Evolutionary conservation across 257 asterid genomes (phyloP).

Genomic region (Penstemon davidsonii): DNA sequence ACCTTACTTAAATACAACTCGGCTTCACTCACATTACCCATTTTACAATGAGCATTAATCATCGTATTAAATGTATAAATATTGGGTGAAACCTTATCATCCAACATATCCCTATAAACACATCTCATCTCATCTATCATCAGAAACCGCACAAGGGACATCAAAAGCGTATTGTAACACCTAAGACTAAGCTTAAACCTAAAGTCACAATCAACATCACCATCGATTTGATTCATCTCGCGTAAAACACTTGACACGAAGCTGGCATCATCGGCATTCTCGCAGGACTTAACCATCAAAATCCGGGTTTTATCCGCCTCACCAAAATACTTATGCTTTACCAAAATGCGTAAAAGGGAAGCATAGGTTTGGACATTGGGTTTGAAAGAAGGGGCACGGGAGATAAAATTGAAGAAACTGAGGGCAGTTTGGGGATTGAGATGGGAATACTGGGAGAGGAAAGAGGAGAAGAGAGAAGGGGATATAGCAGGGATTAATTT

Average conservation of each 20-base stretch:
- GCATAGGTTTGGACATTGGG: slow-evolving; percentile 36
- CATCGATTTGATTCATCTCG: slow-evolving; percentile 29
- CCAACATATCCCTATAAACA: slow-evolving; percentile 43
- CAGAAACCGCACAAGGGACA: slow-evolving; percentile 40
- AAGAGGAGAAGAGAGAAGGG: slow-evolving; percentile 34
- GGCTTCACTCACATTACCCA: slow-evolving; percentile 51
- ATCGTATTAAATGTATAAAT: slow-evolving; percentile 53
- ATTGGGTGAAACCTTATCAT: slow-evolving; percentile 45
- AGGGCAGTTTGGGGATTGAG: slow-evolving; percentile 44
- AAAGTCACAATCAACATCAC: slow-evolving; percentile 24
- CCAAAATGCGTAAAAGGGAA: slow-evolving; percentile 39
- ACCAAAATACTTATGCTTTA: slow-evolving; percentile 29
- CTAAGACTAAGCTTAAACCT: slow-evolving; percentile 45
- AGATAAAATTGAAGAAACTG: slow-evolving; percentile 36
- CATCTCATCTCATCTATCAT: slow-evolving; percentile 46
- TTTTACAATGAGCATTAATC: slow-evolving; percentile 50
- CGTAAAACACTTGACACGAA: slow-evolving; percentile 32
- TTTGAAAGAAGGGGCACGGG: slow-evolving; percentile 34
- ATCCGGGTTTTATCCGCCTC: slow-evolving; percentile 34
- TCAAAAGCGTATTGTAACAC: slow-evolving; percentile 44
- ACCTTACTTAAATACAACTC: slow-evolving; percentile 45
- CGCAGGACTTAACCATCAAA: slow-evolving; percentile 41
- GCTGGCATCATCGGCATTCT: slow-evolving; percentile 29
- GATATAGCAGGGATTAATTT: slow-evolving; percentile 43
- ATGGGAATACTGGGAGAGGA: slow-evolving; percentile 36